A percentile compares a stretch with the other conserved stretches of the same genome.
phyloP scores from a whole-genome alignment of 2,329 filamentous ascomycete species.

The Neonectria coccinea region DNA sequence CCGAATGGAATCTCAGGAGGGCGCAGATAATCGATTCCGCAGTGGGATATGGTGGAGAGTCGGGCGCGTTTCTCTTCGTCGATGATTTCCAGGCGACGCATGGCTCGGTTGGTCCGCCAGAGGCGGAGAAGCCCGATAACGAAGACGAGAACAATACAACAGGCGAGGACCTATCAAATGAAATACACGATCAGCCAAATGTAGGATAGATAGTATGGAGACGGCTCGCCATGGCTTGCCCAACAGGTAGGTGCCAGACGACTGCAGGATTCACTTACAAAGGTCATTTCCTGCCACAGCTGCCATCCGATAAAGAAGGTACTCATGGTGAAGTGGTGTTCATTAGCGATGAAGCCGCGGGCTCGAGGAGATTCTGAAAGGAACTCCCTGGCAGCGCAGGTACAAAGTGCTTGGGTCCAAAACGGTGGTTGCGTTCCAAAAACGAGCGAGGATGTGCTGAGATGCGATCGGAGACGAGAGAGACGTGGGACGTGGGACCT shows the following conservation, averaged over 20 bases:
- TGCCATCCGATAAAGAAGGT: slow-evolving; percentile 77
- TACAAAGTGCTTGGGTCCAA: slow-evolving; percentile 28
- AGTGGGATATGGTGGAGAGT: slow-evolving; percentile 65
- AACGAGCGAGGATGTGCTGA: slow-evolving; percentile 11
- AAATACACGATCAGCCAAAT: slow-evolving; percentile 3
- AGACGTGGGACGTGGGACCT: neutral
- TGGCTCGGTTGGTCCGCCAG: slow-evolving; percentile 67
- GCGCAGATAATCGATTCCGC: slow-evolving; percentile 57
- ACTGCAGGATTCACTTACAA: slow-evolving; percentile 69
- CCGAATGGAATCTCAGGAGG: slow-evolving; percentile 82
- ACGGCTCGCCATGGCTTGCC: slow-evolving; percentile 13
- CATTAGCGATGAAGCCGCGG: slow-evolving; percentile 15
- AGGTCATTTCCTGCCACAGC: slow-evolving; percentile 90
- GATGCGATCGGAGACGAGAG: neutral
- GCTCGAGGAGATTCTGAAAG: neutral
- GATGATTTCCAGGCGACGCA: slow-evolving; percentile 70
- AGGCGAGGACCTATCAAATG: slow-evolving; percentile 73
- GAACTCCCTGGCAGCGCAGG: neutral
- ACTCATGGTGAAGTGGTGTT: slow-evolving; percentile 42
- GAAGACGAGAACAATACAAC: slow-evolving; percentile 78
- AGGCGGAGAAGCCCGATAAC: slow-evolving; percentile 75
- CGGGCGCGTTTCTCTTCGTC: slow-evolving; percentile 74
- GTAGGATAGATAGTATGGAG: neutral
- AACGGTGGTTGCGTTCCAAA: slow-evolving; percentile 32
- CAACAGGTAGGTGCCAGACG: neutral